Evolutionary conservation across 352 stramenopile species (phyloP).

Genomic region (Phytophthora uliginosa): DNA sequence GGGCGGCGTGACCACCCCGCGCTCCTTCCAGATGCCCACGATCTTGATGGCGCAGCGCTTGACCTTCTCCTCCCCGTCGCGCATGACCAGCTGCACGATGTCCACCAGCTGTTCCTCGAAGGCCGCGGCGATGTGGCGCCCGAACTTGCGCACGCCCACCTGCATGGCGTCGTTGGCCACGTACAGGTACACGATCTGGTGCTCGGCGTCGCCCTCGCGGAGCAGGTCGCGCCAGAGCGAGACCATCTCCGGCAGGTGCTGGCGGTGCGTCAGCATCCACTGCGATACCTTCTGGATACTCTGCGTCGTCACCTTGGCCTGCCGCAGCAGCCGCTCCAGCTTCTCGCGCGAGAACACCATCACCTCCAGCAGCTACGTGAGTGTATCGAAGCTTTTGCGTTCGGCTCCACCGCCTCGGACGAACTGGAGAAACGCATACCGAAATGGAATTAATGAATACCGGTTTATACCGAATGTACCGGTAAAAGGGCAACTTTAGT

Average conservation of each 20-base stretch:
- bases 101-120: conserved; percentile 73
- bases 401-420: background rate
- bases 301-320: conserved; percentile 83
- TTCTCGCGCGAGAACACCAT: conserved; percentile 65
- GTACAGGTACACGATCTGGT: conserved; percentile 89
- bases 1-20: conserved; percentile 58
- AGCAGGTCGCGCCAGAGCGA: conserved; percentile 66
- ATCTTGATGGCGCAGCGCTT: conserved; percentile 90
- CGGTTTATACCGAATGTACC: background rate
- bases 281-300: conserved; percentile 85
- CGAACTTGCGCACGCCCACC: conserved; percentile 84
- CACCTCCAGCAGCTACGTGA: background rate
- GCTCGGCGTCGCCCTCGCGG: conserved; percentile 53
- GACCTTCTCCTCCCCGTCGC: conserved; percentile 76
- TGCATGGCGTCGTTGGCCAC: conserved; percentile 91
- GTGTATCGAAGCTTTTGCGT: background rate
- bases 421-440: background rate
- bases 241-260: conserved; percentile 71
- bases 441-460: background rate
- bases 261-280: conserved; percentile 81
- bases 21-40: conserved; percentile 89
- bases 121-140: conserved; percentile 67
- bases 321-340: conserved; percentile 70
- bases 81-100: conserved; percentile 76
- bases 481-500: background rate